A percentile compares a stretch with the other conserved stretches of the same genome.
phyloP scores from a whole-genome alignment of 1,139 yeast species.

The Pichia norvegensis region DNA sequence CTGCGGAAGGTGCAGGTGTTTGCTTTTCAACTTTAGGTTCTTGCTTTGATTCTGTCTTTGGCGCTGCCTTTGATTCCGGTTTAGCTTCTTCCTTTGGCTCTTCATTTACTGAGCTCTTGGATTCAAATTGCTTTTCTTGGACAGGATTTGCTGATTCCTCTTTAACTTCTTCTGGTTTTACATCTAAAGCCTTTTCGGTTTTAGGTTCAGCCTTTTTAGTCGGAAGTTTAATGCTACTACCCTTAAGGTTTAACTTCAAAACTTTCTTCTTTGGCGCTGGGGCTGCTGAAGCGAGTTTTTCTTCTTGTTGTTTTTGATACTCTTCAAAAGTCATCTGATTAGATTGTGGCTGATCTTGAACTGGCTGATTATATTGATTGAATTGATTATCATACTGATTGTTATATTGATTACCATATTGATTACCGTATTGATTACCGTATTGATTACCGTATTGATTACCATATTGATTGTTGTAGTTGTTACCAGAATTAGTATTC shows the following conservation, averaged over 20 bases:
- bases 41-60: conserved; percentile 2
- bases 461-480: conserved; percentile 14
- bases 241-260: conserved; percentile 57
- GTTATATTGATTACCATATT: conserved; percentile 15
- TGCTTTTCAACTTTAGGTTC: conserved; percentile 17
- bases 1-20: conserved; percentile 11
- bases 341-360: conserved; percentile 22
- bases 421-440: conserved; percentile 5
- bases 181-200: conserved; percentile 25
- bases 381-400: conserved; percentile 14
- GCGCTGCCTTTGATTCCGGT: neutral
- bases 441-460: conserved; percentile 12
- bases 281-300: conserved; percentile 35
- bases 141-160: conserved; percentile 25
- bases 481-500: conserved; percentile 11
- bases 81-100: conserved; percentile 1
- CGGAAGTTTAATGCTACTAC: conserved; percentile 57
- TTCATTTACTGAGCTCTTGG: conserved; percentile 3
- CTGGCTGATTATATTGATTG: conserved; percentile 11
- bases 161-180: conserved; percentile 5
- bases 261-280: conserved; percentile 49
- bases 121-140: conserved; percentile 16
- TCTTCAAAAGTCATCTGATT: conserved; percentile 82
- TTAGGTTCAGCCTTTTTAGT: conserved; percentile 37
- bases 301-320: conserved; percentile 64